Evolutionary conservation across 2,329 filamentous ascomycete genomes (phyloP).

Genomic region (Claviceps africana): DNA sequence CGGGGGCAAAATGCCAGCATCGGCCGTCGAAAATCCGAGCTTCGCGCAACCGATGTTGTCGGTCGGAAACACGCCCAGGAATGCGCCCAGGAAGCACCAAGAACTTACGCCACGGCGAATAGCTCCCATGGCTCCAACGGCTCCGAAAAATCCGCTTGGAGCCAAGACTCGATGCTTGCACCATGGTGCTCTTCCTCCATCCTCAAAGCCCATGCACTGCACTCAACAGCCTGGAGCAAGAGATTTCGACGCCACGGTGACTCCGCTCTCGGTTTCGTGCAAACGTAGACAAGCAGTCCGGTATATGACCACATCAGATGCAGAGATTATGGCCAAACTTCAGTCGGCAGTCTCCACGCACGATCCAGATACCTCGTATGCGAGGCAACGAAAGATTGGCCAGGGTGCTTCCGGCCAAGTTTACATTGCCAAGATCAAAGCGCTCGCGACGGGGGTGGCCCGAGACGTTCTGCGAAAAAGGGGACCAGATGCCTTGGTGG

Average conservation of each 20-base stretch:
- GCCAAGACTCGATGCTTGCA: neutral
- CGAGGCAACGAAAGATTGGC: neutral
- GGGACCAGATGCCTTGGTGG: neutral
- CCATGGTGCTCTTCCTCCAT: neutral
- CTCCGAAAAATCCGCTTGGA: too few species aligned
- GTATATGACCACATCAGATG: neutral
- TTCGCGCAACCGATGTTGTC: neutral
- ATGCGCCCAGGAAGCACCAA: neutral
- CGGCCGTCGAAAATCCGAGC: neutral
- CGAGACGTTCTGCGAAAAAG: neutral
- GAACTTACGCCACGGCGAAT: neutral
- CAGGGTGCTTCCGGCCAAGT: neutral
- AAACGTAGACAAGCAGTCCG: neutral
- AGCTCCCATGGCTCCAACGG: neutral
- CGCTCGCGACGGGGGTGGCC: neutral
- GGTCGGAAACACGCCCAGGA: neutral
- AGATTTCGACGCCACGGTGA: neutral
- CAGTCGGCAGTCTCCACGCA: neutral
- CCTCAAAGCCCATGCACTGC: neutral
- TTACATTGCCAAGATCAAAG: neutral
- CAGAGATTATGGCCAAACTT: neutral
- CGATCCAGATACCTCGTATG: neutral
- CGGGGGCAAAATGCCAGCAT: neutral
- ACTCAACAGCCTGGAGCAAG: neutral
- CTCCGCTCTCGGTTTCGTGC: neutral